Base-by-base conservation (phyloP, 495 filamentous ascomycete genomes). In the Cercophora samala region DNA sequence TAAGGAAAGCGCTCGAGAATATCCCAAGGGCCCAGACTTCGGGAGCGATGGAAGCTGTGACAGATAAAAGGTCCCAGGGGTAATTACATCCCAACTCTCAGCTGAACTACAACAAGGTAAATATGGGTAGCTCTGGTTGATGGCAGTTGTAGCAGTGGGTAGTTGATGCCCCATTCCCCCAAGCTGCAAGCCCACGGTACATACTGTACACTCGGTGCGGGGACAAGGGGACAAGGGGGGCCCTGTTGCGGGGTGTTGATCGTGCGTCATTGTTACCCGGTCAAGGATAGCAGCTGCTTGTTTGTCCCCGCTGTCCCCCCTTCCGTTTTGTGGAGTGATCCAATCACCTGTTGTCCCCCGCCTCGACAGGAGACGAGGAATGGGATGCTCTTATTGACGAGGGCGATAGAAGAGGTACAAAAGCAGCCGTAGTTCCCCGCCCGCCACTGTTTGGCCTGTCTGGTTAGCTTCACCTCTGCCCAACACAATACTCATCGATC, bases 201-300 rank as follows among this genome's bases (percentile, higher is more conserved):
- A 32, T 32, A 4, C 29, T 32, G 29, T 8, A 32, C 29, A 32
- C 29, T 4, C 29, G 29, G 8, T 8, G 29, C 8, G 13, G 37
- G 15, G 37, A 3, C 37, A n/a, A n/a, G n/a, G 37, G 37, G 37
- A 46, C 37, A 46, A 46, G 13, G 37, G n/a, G 37, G 37, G 13
- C 37, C 37, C 37, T 46, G 37, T 46, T 46, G 61, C 54, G 42
- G 55, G 56, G n/a, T 66, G 32, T 21, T n/a, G 25, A 29, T n/a
- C 25, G 23, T 68, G 69, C 69, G 69, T 70, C 69, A 68, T 42
- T 66, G 53, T 64, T 68, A 60, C 62, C 51, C 25, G 59, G 24
- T 15, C 53, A 63, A 19, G 65, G 23, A 58, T 13, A 26, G 59
- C 23, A 13, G 26, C 17, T 29, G 29, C 26, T 62, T 52, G 52